Evolutionary conservation across 2,329 filamentous ascomycete genomes (phyloP).

Genomic region (Bertia moriformis): DNA sequence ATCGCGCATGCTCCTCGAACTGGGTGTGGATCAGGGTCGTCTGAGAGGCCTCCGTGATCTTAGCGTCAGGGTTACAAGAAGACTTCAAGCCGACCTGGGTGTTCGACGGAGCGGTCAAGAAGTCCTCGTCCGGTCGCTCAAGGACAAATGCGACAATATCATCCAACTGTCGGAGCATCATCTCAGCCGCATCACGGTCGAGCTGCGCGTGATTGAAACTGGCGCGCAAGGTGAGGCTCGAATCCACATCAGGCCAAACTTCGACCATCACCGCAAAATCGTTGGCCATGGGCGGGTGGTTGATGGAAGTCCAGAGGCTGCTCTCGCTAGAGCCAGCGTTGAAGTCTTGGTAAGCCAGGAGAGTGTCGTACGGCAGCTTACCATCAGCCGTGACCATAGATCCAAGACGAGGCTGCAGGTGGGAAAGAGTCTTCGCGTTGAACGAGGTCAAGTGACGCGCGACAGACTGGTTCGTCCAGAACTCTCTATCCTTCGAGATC

Average conservation of each 20-base stretch:
- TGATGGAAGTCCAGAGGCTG: conserved; percentile 4
- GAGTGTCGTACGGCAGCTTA: conserved; percentile 17
- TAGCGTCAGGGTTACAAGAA: conserved; percentile 5
- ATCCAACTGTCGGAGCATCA: conserved; percentile 36
- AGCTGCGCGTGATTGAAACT: conserved; percentile 32
- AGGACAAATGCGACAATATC: conserved; percentile 25
- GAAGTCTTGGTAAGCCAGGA: conserved; percentile 17
- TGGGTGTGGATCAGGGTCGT: conserved; percentile 10
- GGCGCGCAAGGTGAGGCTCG: conserved; percentile 22
- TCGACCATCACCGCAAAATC: conserved; percentile 29
- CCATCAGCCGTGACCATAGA: conserved; percentile 9
- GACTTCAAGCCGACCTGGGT: conserved; percentile 13
- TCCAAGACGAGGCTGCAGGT: conserved; percentile 10
- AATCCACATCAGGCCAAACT: conserved; percentile 27
- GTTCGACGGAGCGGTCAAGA: conserved; percentile 7
- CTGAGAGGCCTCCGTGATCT: conserved; percentile 10
- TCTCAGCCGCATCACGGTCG: conserved; percentile 25
- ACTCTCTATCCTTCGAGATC: conserved; percentile 5
- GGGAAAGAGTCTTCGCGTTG: conserved; percentile 8
- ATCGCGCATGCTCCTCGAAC: conserved; percentile 9
- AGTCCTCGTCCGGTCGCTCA: conserved; percentile 8
- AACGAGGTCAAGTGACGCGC: conserved; percentile 10
- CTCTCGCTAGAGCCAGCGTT: conserved; percentile 2
- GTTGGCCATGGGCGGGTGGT: conserved; percentile 3
- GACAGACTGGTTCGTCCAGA: conserved; percentile 9